Evolutionary conservation across 768 basidiomycete genomes (phyloP).

Genomic region (Amanita subjunquillea): DNA sequence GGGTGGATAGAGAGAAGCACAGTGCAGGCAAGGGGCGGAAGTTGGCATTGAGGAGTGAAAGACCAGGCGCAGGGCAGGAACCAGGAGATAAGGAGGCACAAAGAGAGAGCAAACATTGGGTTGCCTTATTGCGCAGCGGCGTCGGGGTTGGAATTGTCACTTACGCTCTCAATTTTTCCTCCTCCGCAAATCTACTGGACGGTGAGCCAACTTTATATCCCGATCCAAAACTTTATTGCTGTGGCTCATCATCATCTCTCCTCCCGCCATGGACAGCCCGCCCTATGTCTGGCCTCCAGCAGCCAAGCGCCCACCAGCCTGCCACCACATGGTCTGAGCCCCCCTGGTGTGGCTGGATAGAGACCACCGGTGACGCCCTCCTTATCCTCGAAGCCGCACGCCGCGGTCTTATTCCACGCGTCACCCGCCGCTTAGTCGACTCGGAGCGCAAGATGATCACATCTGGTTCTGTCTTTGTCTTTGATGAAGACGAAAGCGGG

Average conservation of each 20-base stretch:
- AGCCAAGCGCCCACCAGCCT: conserved; percentile 20
- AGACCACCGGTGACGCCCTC: conserved; percentile 91
- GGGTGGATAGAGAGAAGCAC: neutral
- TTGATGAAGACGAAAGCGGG: conserved; percentile 93
- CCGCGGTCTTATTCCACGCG: conserved; percentile 81
- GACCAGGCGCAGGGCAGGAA: neutral
- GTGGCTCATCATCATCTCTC: conserved; percentile 21
- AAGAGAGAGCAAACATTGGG: conserved; percentile 19
- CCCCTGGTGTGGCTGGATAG: conserved; percentile 92
- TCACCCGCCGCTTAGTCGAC: conserved; percentile 87
- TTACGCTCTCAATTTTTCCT: conserved; percentile 32
- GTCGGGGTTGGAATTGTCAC: conserved; percentile 33
- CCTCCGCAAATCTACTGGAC: conserved; percentile 54
- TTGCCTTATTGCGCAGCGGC: conserved; percentile 7
- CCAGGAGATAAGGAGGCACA: neutral
- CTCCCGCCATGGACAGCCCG: conserved; percentile 14
- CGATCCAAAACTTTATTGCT: conserved; percentile 54
- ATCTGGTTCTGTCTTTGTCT: conserved; percentile 91
- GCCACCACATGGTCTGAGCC: conserved; percentile 69
- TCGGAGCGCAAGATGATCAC: conserved; percentile 89
- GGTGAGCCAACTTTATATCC: conserved; percentile 61
- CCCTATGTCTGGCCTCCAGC: conserved; percentile 28
- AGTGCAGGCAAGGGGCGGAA: neutral
- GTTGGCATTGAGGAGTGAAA: neutral
- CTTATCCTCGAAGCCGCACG: conserved; percentile 93